Evolutionary conservation across 257 asterid species (phyloP).

Genomic region (Penstemon eatonii): DNA sequence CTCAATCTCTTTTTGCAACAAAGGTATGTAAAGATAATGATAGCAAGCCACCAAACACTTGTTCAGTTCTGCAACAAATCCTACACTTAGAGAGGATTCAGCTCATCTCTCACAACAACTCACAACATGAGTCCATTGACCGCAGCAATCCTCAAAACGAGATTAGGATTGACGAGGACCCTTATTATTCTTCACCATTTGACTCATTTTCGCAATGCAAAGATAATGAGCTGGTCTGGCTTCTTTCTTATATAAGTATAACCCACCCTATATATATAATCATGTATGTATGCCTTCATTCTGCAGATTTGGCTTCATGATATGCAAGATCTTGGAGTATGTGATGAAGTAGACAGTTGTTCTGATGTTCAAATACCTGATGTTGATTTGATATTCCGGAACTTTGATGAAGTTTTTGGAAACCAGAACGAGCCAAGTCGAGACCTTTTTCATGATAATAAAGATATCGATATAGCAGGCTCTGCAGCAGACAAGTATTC

Average conservation of each 20-base stretch:
- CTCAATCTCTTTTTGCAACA: too few relatives aligned
- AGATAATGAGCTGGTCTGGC: constrained; percentile 54
- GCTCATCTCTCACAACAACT: constrained; percentile 34
- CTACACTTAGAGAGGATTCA: constrained; percentile 60
- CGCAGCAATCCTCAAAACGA: background rate
- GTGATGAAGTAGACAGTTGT: constrained; percentile 53
- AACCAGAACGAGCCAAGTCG: constrained; percentile 41
- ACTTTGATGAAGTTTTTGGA: constrained; percentile 74
- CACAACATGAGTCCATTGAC: constrained; percentile 30
- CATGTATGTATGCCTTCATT: background rate
- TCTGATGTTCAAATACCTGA: constrained; percentile 77
- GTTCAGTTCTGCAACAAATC: constrained; percentile 62
- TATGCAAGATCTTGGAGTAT: constrained; percentile 85
- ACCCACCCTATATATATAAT: background rate
- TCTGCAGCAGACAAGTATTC: constrained; percentile 39
- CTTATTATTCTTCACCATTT: constrained; percentile 37
- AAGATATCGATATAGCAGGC: constrained; percentile 27
- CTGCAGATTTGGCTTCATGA: constrained; percentile 84
- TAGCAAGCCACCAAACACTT: constrained; percentile 28
- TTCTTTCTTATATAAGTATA: background rate
- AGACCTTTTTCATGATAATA: constrained; percentile 9
- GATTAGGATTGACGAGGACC: constrained; percentile 34
- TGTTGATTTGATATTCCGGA: constrained; percentile 73
- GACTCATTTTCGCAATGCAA: constrained; percentile 64
- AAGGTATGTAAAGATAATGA: too few relatives aligned